Conservation (phyloP, 2,329 filamentous ascomycete species). For the Ophioceras dolichostomum region DNA sequence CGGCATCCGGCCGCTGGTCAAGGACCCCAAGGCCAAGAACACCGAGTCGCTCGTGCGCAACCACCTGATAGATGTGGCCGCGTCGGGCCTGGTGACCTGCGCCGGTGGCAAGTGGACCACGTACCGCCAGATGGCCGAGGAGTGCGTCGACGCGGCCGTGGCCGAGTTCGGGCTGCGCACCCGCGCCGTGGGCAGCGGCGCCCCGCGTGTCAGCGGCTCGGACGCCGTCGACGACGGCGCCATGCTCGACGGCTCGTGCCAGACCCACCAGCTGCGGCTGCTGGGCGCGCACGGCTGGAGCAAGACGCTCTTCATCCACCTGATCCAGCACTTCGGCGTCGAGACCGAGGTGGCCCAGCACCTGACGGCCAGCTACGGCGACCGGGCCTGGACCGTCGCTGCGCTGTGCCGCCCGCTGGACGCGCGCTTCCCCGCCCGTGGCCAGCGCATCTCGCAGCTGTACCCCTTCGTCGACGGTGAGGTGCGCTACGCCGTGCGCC, state of each 20-base stretch:
- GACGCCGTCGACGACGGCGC: conserved; percentile 59
- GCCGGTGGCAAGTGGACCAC: conserved; percentile 84
- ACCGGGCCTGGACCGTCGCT: conserved; percentile 84
- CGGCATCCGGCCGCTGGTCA: conserved; percentile 64
- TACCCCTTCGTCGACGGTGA: conserved; percentile 93
- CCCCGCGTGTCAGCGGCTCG: conserved; percentile 55
- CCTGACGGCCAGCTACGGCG: conserved; percentile 76
- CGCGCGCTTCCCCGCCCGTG: conserved; percentile 69
- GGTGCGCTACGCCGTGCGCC: conserved; percentile 72
- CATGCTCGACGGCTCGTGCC: conserved; percentile 49
- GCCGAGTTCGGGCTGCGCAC: conserved; percentile 49
- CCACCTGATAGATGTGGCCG: conserved; percentile 64
- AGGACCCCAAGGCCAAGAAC: conserved; percentile 69
- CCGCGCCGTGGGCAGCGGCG: conserved; percentile 24
- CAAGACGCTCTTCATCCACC: conserved; percentile 83
- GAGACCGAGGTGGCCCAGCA: conserved; percentile 90
- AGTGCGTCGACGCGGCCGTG: conserved; percentile 71
- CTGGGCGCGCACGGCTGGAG: conserved; percentile 74
- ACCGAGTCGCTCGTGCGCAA: conserved; percentile 76
- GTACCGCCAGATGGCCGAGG: conserved; percentile 80
- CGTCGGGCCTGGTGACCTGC: conserved; percentile 66
- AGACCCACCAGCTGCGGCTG: conserved; percentile 62
- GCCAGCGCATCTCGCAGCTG: conserved; percentile 63
- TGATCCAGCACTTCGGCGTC: conserved; percentile 86
- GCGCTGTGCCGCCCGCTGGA: conserved; percentile 67